These are phyloP conservation scores for Xylaria sp. DNA, from an alignment of 2,329 filamentous ascomycete genomes.

Conservation along the genomic window DNA sequence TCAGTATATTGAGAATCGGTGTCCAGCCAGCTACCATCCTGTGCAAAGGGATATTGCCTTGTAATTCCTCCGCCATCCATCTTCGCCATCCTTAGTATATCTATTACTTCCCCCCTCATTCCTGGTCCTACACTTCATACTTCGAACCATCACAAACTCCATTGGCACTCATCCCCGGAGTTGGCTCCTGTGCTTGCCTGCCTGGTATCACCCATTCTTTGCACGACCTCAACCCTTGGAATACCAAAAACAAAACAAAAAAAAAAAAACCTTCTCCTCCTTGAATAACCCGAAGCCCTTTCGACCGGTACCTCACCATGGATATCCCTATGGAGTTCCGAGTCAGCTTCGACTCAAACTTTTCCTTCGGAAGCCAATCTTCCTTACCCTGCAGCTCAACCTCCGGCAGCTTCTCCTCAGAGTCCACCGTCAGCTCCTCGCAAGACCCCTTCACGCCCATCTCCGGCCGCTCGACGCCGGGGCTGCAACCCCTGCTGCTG, in stretches of 20 bases:
- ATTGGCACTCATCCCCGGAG: not conserved
- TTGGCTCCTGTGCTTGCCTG: not conserved
- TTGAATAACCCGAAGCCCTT: conserved; percentile 9
- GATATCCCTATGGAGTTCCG: conserved; percentile 34
- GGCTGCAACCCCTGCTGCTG: conserved; percentile 22
- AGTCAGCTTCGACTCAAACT: conserved; percentile 26
- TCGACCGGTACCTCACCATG: conserved; percentile 22
- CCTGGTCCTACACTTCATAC: conserved; percentile 7
- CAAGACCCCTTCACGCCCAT: conserved; percentile 31
- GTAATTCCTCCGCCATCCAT: conserved; percentile 8
- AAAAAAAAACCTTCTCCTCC: not conserved
- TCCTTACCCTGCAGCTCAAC: conserved; percentile 24
- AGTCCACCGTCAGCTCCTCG: conserved; percentile 27
- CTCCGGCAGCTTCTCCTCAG: conserved; percentile 30
- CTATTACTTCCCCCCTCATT: conserved; percentile 30
- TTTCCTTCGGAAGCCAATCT: conserved; percentile 23
- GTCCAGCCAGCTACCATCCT: conserved; percentile 21
- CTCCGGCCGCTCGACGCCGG: conserved; percentile 33
- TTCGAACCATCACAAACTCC: too few relatives aligned
- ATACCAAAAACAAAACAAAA: not conserved
- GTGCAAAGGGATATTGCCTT: conserved; percentile 15
- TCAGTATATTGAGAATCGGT: conserved; percentile 29
- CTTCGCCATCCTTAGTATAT: conserved; percentile 26
- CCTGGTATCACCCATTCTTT: conserved; percentile 11
- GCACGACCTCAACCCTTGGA: conserved; percentile 14